Percentiles rank a stretch among this genome's conserved stretches.
These are phyloP conservation scores for Crucihimalaya himalaica DNA, from an alignment of 345 rosid genomes.

Conservation along the genomic window DNA sequence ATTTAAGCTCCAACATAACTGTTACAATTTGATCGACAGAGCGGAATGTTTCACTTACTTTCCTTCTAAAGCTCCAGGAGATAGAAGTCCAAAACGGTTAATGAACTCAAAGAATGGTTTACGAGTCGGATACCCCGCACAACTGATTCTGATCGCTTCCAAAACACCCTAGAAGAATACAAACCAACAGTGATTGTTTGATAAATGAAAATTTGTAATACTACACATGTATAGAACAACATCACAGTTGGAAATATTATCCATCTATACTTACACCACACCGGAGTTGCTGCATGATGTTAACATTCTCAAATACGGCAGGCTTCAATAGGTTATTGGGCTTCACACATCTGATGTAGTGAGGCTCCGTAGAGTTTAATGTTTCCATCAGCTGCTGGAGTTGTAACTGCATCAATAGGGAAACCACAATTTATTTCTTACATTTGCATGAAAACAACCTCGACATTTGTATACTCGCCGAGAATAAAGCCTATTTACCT, in stretches of 20 bases:
- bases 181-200: not conserved
- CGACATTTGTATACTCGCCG: not conserved
- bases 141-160: conserved; percentile 95
- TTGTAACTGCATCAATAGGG: conserved; percentile 73
- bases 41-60: conserved; percentile 55
- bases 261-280: conserved; percentile 75
- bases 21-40: conserved; percentile 20
- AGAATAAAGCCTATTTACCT: conserved; percentile 45
- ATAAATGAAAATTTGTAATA: not conserved
- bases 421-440: not conserved
- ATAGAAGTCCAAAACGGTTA: conserved; percentile 84
- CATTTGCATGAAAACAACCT: not conserved
- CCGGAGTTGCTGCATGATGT: conserved; percentile 91
- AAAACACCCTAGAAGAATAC: conserved; percentile 66
- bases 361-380: conserved; percentile 88
- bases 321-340: conserved; percentile 92
- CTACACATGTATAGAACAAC: conserved; percentile 7
- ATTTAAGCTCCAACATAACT: not conserved
- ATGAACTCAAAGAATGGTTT: conserved; percentile 82
- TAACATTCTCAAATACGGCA: conserved; percentile 88
- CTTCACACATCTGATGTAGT: conserved; percentile 94
- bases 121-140: conserved; percentile 98
- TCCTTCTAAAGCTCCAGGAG: conserved; percentile 65
- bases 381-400: conserved; percentile 85
- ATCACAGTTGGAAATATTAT: not conserved